Evolutionary conservation across 1,139 yeast genomes (phyloP), one percentile per base, ranked within the genome.

Genomic region (Zygoascus hellenicus): DNA sequence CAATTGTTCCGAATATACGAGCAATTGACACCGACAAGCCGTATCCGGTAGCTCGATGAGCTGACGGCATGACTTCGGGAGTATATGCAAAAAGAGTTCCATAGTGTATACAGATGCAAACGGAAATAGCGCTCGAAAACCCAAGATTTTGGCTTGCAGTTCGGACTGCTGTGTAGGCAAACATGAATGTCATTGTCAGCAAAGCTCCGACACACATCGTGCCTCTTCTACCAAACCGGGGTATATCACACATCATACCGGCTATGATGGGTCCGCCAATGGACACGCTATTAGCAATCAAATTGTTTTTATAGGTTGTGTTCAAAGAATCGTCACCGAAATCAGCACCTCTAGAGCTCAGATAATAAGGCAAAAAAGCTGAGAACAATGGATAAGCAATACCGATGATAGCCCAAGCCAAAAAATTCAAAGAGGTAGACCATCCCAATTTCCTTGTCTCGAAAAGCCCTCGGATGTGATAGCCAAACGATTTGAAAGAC

Each of bases 221-320:
- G 11, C 83, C 83, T 55, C 80, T 67, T 58, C 84, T 68, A n/a
- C 84, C 84, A 29, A 77, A 53, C 16, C 57, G 57, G 2, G 78
- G 81, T 50, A 76, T 58, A 43, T 67, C 63, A 34, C 56, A 53
- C 65, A 61, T 17, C 4, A 44, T 64, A 42, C 77, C 81, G 5
- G 78, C 84, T 41, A 80, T 61, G 14, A 77, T 52, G 6, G 85
- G 84, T 9, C 85, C 86, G 47, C 75, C 72, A 34, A 77, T 76
- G 34, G 80, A 72, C 26, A 71, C 69, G 30, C 73, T 68, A 54
- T 75, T 76, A 42, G 75, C 73, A 45, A 80, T 69, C 43, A 76
- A 64, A 40, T 76, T 73, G 60, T 80, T 76, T 56, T 81, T 65
- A 62, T 78, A 80, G 9, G 70, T 64, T 3, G 69, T 62, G 35